Evolutionary conservation across 192 early-diverging fungal genomes (phyloP).

Genomic region (Coemansia biformis): DNA sequence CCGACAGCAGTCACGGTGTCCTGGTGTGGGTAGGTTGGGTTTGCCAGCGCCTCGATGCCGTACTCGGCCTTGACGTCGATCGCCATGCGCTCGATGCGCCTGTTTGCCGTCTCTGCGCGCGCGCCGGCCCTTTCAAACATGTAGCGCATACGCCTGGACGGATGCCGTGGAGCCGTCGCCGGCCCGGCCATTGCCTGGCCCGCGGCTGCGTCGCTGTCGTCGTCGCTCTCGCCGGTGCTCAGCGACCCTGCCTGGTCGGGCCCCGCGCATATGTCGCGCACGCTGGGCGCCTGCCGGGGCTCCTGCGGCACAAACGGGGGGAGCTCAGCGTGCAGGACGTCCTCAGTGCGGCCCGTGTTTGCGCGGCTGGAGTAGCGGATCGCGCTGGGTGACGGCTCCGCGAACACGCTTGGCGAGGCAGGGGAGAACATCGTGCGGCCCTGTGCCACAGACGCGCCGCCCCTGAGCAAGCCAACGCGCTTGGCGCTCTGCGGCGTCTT

Average conservation of each 20-base stretch:
- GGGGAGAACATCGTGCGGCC: no score
- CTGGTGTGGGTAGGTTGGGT: conserved; percentile 54
- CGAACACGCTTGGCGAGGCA: conserved; percentile 40
- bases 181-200: neutral
- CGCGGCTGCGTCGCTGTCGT: neutral
- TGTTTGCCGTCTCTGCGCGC: conserved; percentile 37
- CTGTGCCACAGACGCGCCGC: no score
- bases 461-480: conserved; percentile 29
- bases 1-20: conserved; percentile 65
- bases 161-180: neutral
- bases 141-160: conserved; percentile 40
- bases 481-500: conserved; percentile 39
- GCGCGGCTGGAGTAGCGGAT: conserved; percentile 34
- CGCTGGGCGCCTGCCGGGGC: conserved; percentile 2
- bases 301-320: conserved; percentile 16
- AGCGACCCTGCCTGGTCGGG: neutral
- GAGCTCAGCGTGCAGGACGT: conserved; percentile 24
- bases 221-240: conserved; percentile 26
- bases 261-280: conserved; percentile 9
- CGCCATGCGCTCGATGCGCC: conserved; percentile 48
- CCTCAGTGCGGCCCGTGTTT: conserved; percentile 35
- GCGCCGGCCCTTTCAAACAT: conserved; percentile 46
- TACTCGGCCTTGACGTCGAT: conserved; percentile 38
- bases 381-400: conserved; percentile 46
- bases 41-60: conserved; percentile 44